Evolutionary conservation across 2,329 filamentous ascomycete genomes (phyloP), one percentile per base, ranked within the genome.

Genomic region (Pseudogymnoascus sp.): DNA sequence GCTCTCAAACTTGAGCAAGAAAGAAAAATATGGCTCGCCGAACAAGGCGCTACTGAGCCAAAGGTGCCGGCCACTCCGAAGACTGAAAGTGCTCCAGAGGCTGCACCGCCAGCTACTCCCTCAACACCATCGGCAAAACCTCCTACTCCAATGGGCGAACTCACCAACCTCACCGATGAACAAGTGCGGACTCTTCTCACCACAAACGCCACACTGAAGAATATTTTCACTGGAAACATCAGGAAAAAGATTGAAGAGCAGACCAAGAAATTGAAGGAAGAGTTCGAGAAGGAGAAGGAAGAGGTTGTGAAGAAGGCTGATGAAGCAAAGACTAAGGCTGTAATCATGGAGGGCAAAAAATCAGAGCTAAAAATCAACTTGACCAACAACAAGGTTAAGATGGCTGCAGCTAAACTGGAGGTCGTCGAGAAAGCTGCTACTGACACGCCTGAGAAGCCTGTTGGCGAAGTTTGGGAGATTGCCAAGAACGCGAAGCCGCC

Each of bases 381-480:
- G 85, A 79, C 86, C 5, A 88, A 93, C 68, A 90, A 88, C 69
- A 86, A 88, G 72, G 77, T 82, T 56, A 84, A 82, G 66, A 77
- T 78, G 7, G 84, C 87, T 0, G 81, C 81, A 60, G 89, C 88
- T 3, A 96, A 95, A 77, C 77, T 96, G 34, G 83, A 84, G 1
- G 85, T 95, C 1, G 89, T 97, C 3, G 84, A 92, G 71, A 89
- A 86, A 56, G 93, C 93, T 11, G 91, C 89, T 0, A 82, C 82
- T n/a, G 89, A 96, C 59, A 97, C 93, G 0, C 93, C 93, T 0
- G 82, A 93, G 69, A 87, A 86, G 72, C 85, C 92, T 0, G 91
- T 97, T 3, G 84, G 79, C 8, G 92, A 97, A 75, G 93, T 97
- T 0, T 97, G 91, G 90, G 86, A 88, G 66, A 78, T 90, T 62